Evolutionary conservation across 2,329 filamentous ascomycete genomes (phyloP), one percentile per base, ranked within the genome.

Genomic region (Penicillium sp.): DNA sequence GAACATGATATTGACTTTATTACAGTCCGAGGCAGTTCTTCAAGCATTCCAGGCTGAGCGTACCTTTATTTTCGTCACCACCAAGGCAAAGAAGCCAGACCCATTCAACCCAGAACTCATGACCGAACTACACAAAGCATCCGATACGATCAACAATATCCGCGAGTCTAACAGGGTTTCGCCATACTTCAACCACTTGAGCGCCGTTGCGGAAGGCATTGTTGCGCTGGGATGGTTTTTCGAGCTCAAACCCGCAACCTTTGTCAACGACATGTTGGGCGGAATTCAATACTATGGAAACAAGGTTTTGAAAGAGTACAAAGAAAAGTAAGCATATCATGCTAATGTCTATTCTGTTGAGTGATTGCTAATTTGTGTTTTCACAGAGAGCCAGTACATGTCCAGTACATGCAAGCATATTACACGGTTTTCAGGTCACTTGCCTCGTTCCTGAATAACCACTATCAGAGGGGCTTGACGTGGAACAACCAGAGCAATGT

Each of bases 251-350:
- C 94, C 94, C 2, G 86, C 83, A 62, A 92, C 94, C 68, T 90
- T 92, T 66, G 88, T 97, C 47, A 87, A 87, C 47, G 92, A 96
- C 64, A 87, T 87, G 58, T 80, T 96, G 20, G 86, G 87, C 28
- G 88, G 91, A 51, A 90, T 92, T 42, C 88, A 97, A 71, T 96
- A 96, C 77, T 97, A 90, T 66, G 94, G 94, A 33, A 97, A 99
- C 78, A 86, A 92, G 65, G 90, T 99, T 38, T 78, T 97, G 64
- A 96, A 91, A 76, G 89, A 95, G 65, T 87, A 89, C 73, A 97
- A 95, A 76, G 92, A 89, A 61, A 88, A 85, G 86, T 88, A 71
- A 64, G 82, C 60, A 26, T 16, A 50, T 21, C 16, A 24, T 14
- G 11, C 9, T n/a, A 8, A 18, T 23, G 16, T 20, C 23, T n/a